Percentiles rank a stretch among this genome's conserved stretches.
Conservation (phyloP, 306 rosid species). For the Purshia tridentata region DNA sequence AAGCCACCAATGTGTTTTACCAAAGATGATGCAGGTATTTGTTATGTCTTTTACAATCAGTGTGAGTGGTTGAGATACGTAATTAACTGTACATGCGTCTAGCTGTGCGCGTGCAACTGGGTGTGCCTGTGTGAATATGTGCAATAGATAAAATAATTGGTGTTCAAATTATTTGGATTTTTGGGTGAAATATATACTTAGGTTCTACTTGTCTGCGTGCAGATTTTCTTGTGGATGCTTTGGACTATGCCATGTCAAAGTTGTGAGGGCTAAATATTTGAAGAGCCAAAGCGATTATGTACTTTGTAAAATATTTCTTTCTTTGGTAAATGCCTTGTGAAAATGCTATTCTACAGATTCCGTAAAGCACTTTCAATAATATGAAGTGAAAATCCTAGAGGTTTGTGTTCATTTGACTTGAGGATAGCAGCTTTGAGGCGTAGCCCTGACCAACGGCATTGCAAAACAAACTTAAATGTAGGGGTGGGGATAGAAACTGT, state of each 20-base stretch:
- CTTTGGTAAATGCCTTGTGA: not conserved
- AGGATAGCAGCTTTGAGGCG: not conserved
- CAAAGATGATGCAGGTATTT: conserved; percentile 82
- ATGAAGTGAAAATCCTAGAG: not conserved
- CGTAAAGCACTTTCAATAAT: conserved; percentile 7
- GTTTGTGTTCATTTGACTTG: not conserved
- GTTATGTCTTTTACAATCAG: not conserved
- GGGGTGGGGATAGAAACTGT: no score
- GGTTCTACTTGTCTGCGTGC: conserved; percentile 30
- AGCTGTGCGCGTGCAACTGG: no score
- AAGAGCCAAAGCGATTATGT: conserved; percentile 13
- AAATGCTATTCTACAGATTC: not conserved
- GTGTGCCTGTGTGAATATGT: not conserved
- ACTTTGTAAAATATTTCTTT: not conserved
- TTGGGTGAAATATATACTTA: not conserved
- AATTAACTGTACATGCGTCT: not conserved
- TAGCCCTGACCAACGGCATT: no score
- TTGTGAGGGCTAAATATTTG: conserved; percentile 36
- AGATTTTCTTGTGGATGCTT: conserved; percentile 91
- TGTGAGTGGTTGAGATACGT: not conserved
- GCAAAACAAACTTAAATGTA: no score
- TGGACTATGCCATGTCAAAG: conserved; percentile 72
- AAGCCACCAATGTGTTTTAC: conserved; percentile 93
- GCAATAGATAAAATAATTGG: not conserved
- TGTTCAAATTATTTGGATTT: not conserved